Base-by-base conservation (phyloP, 345 rosid species). In the Pistacia integerrima region DNA sequence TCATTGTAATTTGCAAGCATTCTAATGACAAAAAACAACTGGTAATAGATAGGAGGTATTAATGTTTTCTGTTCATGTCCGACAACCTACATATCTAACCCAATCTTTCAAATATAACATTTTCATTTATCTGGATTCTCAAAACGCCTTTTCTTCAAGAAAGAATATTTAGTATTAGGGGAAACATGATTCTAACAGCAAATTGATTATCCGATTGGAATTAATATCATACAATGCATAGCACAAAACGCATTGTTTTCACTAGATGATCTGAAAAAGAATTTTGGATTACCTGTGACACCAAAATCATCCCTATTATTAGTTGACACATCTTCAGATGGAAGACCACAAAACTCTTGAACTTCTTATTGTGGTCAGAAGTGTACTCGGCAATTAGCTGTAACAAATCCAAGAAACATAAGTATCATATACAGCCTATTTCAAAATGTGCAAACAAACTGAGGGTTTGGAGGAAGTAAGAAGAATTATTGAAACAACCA, bases 251-350 rank as follows among this genome's bases (percentile, higher is more conserved):
- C 5, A 56, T 56, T 33, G 48, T 4, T 57, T 17, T 35, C 25
- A 48, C 2, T n/a, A 58, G 35, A 56, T 44, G 2, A 20, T 22
- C 30, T 33, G 14, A 57, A 14, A 14, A 68, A 20, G 63, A 48
- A 73, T 44, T n/a, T 13, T 5, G 12, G 41, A 11, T 76, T 74
- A 87, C 93, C 91, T 90, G 93, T 4, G 83, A 84, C 46, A 76
- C 78, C 66, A 79, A 66, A 54, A 80, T 73, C 74, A 81, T 1
- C 2, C 85, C 16, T 8, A 79, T 7, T 25, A 87, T 74, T 52
- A 79, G 41, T 35, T 82, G 83, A 59, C 84, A 82, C 79, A 83
- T 76, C 67, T 75, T 75, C 3, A 83, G 41, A 10, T 90, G 82
- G 83, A 86, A 81, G 18, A 13, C 20, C 65, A 83, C 70, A 22